phyloP scores from a whole-genome alignment of 2,329 filamentous ascomycete genomes.

The Nothopassalora personata region DNA sequence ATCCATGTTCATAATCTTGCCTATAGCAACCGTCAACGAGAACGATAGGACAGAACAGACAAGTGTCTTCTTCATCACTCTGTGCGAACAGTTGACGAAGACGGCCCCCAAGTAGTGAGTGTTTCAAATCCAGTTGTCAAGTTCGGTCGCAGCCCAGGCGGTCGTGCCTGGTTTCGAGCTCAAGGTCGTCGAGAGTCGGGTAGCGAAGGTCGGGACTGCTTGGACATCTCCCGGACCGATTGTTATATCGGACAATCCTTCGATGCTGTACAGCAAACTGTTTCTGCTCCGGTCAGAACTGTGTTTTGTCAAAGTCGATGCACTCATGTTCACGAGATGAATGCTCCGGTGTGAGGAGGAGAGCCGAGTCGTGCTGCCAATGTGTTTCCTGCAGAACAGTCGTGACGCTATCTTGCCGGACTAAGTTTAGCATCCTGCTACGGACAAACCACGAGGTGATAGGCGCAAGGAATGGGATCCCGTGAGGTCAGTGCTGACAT shows the following conservation, averaged over 20 bases:
- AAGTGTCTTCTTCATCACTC: neutral
- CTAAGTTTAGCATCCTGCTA: neutral
- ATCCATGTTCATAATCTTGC: neutral
- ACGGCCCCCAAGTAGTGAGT: neutral
- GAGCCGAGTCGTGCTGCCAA: neutral
- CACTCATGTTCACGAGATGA: neutral
- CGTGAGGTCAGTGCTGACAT: neutral
- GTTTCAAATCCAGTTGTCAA: neutral
- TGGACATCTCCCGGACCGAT: neutral
- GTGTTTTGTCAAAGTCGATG: neutral
- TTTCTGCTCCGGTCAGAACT: neutral
- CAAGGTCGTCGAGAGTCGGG: neutral
- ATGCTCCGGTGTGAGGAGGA: neutral
- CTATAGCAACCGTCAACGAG: neutral
- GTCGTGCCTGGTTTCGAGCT: neutral
- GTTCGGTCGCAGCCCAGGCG: neutral
- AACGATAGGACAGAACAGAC: neutral
- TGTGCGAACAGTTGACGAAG: too few relatives aligned
- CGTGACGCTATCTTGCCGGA: neutral
- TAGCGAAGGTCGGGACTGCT: neutral
- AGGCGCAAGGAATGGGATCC: neutral
- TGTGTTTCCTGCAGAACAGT: neutral
- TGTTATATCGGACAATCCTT: neutral
- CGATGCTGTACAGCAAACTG: neutral
- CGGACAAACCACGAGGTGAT: constrained; percentile 1